Percentiles rank a stretch among this genome's conserved stretches.
These are phyloP conservation scores for Silene noctiflora DNA, from an alignment of 179 eudicot genomes.

Conservation along the genomic window DNA sequence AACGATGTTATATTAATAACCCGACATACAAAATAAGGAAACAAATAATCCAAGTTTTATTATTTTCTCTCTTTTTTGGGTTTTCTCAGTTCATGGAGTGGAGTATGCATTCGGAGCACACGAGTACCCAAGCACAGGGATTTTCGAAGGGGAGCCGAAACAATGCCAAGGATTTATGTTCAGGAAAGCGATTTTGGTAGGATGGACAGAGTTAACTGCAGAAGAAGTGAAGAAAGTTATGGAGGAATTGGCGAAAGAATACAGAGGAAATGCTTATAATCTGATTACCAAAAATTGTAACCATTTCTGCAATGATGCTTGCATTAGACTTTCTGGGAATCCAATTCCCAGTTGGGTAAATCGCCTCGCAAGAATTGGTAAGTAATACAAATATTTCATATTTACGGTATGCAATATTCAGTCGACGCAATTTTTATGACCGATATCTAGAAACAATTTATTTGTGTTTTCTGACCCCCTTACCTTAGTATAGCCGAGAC, in stretches of 20 bases:
- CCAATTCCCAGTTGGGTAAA: constrained; percentile 83
- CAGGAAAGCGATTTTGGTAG: constrained; percentile 62
- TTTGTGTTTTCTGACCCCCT: too few species aligned
- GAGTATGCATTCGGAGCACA: constrained; percentile 96
- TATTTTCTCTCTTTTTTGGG: neutral
- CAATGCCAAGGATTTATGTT: constrained; percentile 70
- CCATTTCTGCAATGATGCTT: constrained; percentile 84
- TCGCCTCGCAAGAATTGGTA: constrained; percentile 82
- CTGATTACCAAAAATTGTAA: constrained; percentile 79
- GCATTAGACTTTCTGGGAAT: constrained; percentile 59
- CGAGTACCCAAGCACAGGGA: constrained; percentile 67
- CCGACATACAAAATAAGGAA: neutral
- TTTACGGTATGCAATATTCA: neutral
- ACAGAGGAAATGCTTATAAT: constrained; percentile 76
- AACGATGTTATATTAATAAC: neutral
- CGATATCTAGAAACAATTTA: too few species aligned
- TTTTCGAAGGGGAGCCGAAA: constrained; percentile 77
- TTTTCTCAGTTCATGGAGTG: constrained; percentile 60
- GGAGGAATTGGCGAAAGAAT: constrained; percentile 54
- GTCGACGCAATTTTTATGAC: neutral
- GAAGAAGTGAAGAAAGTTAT: constrained; percentile 56
- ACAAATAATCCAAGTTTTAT: neutral
- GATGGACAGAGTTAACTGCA: constrained; percentile 55
- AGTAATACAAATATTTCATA: too few species aligned
- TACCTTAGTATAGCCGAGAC: too few species aligned